Evolutionary conservation across 768 basidiomycete genomes (phyloP), one percentile per base, ranked within the genome.

Genomic region (Russula virescens): DNA sequence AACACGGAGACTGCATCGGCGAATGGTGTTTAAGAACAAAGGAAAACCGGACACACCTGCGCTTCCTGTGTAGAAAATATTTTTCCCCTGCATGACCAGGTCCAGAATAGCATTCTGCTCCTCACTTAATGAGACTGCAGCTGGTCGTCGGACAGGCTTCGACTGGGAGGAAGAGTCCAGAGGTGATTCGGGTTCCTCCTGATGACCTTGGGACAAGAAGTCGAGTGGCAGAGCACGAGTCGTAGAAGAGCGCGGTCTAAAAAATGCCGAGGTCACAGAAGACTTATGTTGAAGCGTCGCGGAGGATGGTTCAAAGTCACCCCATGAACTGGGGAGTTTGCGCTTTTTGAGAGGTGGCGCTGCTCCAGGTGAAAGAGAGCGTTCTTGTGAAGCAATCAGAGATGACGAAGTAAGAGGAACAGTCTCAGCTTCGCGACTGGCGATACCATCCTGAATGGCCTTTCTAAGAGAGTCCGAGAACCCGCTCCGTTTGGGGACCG

Each of bases 61-160:
- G 77, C 91, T 93, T 28, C 97, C 97, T 1, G 96, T 99, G 73
- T 98, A 99, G 70, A 99, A 99, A 34, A 98, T 70, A 69, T 86
- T 96, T 50, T 85, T 73, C 3, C 84, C 85, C 14, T 83, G 77
- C 38, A 86, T 77, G 1, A 94, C 94, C 40, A 97, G 78, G 61
- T 82, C 80, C 63, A 97, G 76, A 52, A 99, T 91, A 62, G 88
- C 82, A 55, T 78, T 85, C 74, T 99, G 97, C 70, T 98, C 95
- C 62, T 81, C 75, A 73, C 94, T 96, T 62, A 98, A 78, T 65
- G 83, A 81, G 21, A 94, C 74, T 2, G 74, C 64, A 2, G 81
- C 72, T 38, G 71, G 69, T 61, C 21, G 53, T 72, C 72, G 2
- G 64, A 48, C 65, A 38, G 53, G 34, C 51, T 63, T 68, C 5